These are phyloP conservation scores for Nasturtium officinale DNA, from an alignment of 345 rosid genomes.

Conservation along the genomic window DNA sequence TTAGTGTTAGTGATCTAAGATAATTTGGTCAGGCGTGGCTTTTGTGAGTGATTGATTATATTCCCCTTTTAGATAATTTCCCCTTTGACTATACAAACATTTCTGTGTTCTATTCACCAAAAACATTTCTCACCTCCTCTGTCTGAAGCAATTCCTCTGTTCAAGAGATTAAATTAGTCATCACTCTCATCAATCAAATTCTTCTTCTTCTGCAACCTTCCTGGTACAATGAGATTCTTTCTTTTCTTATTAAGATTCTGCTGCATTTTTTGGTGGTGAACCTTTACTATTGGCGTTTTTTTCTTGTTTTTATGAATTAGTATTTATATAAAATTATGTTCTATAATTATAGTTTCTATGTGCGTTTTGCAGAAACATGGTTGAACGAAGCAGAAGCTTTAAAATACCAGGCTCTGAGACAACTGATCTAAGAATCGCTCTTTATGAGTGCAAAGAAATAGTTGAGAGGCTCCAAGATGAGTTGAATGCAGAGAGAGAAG, in stretches of 20 bases:
- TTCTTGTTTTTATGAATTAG: background rate
- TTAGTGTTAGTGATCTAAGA: slow-evolving; percentile 15
- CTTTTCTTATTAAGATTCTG: slow-evolving; percentile 15
- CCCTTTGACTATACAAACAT: background rate
- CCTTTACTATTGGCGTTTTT: background rate
- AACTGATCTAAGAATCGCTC: slow-evolving; percentile 53
- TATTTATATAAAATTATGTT: slow-evolving; percentile 10
- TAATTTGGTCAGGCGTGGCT: slow-evolving; percentile 34
- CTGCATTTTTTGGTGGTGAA: background rate
- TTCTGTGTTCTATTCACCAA: slow-evolving; percentile 12
- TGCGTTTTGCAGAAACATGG: slow-evolving; percentile 48
- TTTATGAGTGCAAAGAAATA: slow-evolving; percentile 67
- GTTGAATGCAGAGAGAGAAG: slow-evolving; percentile 77
- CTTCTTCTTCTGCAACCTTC: slow-evolving; percentile 5
- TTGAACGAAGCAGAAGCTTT: slow-evolving; percentile 44
- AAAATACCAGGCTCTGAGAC: slow-evolving; percentile 46
- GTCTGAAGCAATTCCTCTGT: slow-evolving; percentile 10
- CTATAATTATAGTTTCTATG: background rate
- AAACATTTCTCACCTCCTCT: background rate
- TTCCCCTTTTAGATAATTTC: slow-evolving; percentile 17
- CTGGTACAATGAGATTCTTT: slow-evolving; percentile 11
- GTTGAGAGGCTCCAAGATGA: slow-evolving; percentile 68
- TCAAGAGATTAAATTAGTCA: slow-evolving; percentile 18
- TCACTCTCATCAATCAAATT: background rate
- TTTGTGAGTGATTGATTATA: slow-evolving; percentile 25